Percentiles rank a stretch among this genome's conserved stretches.
Conservation (phyloP, 2,329 filamentous ascomycete species). For the Arthrobotrys conoides region DNA sequence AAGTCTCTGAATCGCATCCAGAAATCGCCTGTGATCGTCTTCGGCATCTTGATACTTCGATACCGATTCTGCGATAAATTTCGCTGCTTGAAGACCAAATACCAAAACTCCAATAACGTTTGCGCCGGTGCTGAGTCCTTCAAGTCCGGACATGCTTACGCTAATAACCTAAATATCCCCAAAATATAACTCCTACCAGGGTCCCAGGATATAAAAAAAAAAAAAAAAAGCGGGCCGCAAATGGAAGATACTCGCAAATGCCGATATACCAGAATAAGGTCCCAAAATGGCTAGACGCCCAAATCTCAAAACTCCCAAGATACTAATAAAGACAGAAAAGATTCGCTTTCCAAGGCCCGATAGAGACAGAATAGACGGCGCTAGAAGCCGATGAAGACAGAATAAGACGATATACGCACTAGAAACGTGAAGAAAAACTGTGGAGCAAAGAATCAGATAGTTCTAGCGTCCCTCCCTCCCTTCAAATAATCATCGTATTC, state of each 20-base stretch:
- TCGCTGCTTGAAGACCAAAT: slow-evolving; percentile 27
- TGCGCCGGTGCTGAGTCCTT: slow-evolving; percentile 5
- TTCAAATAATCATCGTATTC: slow-evolving; percentile 25
- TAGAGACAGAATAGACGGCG: neutral
- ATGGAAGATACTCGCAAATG: neutral
- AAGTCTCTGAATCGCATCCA: slow-evolving; percentile 15
- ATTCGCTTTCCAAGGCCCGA: neutral
- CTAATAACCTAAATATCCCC: neutral
- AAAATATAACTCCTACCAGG: neutral
- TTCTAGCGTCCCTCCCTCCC: neutral
- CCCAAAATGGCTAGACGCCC: too few relatives aligned
- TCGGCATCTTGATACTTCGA: slow-evolving; percentile 31
- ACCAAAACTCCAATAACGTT: slow-evolving; percentile 32
- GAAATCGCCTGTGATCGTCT: slow-evolving; percentile 29
- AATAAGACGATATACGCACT: neutral
- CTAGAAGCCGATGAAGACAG: slow-evolving; percentile 13
- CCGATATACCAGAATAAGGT: neutral
- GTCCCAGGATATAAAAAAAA: neutral
- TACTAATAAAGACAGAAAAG: slow-evolving; percentile 13
- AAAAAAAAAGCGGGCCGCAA: neutral
- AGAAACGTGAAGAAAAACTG: neutral
- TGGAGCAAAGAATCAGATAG: neutral
- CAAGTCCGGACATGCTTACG: slow-evolving; percentile 29
- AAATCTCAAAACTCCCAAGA: neutral
- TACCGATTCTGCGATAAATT: slow-evolving; percentile 38